Evolutionary conservation across 306 rosid genomes (phyloP), one percentile per base, ranked within the genome.

Genomic region (Lupinus albus): DNA sequence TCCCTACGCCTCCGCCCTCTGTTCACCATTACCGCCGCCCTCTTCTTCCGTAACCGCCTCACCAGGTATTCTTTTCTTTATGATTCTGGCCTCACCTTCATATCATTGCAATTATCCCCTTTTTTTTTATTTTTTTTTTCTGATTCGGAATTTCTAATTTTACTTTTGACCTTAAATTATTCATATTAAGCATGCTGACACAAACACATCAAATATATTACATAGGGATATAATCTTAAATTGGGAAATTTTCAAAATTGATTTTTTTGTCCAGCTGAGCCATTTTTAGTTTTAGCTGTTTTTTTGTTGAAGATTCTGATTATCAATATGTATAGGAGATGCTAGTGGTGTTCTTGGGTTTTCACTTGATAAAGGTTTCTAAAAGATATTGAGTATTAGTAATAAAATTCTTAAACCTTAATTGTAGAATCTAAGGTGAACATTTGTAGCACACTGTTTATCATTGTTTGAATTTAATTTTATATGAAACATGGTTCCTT

Each of bases 301-400:
- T 83, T 41, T 77, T 85, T n/a, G n/a, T 3, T 78, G 84, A 16
- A 78, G 72, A 72, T 38, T 82, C n/a, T 57, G 80, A 79, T 73
- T 21, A 61, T 83, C 81, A 78, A 61, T 74, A 77, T 64, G 61
- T 46, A 74, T 73, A 35, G 83, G 77, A 36, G 74, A 60, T 47
- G 83, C 53, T 68, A 76, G 70, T 39, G 96, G 83, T 36, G 86
- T 70, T 76, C 71, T 81, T 68, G 75, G 77, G 60, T 25, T 25
- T 25, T 25, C 4, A 25, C 2, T 4, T 25, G 30, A 25, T 25
- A 25, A 25, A 25, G 4, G 4, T 1, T 25, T 25, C 30, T 33
- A 33, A 33, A 33, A 6, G 8, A 6, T 33, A 33, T 33, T 33
- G 38, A 6, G 38, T 53, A 5, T 53, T 3, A 14, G 6, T 7